Evolutionary conservation across 2,329 filamentous ascomycete genomes (phyloP).

Genomic region (Chrysoporthe deuterocubensis): DNA sequence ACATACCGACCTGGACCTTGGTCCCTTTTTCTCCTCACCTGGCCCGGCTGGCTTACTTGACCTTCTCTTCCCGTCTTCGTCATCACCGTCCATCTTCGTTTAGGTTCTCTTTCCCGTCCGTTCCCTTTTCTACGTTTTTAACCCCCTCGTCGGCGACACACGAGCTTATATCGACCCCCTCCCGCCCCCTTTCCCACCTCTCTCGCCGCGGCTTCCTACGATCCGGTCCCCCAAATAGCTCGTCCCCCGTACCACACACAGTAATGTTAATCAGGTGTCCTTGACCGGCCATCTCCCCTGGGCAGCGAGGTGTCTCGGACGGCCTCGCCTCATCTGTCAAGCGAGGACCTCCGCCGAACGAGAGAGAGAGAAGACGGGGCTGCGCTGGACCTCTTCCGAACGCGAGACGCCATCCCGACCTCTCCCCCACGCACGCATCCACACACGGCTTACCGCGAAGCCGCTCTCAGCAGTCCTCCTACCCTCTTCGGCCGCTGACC

Average conservation of each 20-base stretch:
- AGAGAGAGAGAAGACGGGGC: neutral
- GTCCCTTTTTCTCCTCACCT: conserved; percentile 8
- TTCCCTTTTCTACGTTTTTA: neutral
- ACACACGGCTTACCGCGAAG: neutral
- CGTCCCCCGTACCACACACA: conserved; percentile 6
- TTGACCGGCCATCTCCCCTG: conserved; percentile 19
- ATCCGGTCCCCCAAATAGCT: conserved; percentile 8
- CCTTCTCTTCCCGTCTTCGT: conserved; percentile 4
- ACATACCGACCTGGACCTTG: neutral
- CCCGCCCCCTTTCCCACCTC: neutral
- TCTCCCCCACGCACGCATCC: too few relatives aligned
- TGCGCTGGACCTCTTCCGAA: neutral
- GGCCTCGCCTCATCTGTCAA: conserved; percentile 11
- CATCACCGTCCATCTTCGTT: conserved; percentile 11
- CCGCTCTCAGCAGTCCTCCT: neutral
- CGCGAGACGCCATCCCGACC: neutral
- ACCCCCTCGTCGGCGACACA: neutral
- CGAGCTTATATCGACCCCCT: neutral
- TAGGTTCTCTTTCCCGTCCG: neutral
- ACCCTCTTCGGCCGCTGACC: conserved; percentile 7
- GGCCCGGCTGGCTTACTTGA: neutral
- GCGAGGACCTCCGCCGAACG: neutral
- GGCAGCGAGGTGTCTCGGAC: conserved; percentile 17
- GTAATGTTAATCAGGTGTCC: conserved; percentile 29
- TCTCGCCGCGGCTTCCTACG: neutral